A percentile compares a stretch with the other conserved stretches of the same genome.
Evolutionary conservation across 2,329 filamentous ascomycete genomes (phyloP).

Genomic region (Arthrobotrys iridis): DNA sequence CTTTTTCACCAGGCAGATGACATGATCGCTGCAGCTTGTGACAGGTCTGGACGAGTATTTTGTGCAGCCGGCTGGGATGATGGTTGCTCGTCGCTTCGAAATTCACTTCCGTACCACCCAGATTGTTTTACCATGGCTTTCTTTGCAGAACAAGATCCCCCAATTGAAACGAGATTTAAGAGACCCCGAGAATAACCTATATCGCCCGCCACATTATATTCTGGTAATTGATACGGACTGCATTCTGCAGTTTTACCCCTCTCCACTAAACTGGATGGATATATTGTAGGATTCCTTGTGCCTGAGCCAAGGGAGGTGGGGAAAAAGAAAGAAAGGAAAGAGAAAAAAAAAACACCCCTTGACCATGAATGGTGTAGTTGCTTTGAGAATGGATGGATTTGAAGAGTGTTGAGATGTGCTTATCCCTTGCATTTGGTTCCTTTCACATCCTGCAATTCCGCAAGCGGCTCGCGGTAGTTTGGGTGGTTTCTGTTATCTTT

Average conservation of each 20-base stretch:
- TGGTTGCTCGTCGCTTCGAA: conserved; percentile 14
- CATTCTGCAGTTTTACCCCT: conserved; percentile 3
- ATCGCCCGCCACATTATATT: conserved; percentile 14
- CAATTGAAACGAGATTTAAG: conserved; percentile 23
- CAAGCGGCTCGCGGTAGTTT: conserved; percentile 19
- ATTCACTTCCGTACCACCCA: conserved; percentile 11
- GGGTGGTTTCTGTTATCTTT: not conserved
- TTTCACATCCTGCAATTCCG: conserved; percentile 19
- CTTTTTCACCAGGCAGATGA: conserved; percentile 45
- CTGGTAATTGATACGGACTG: conserved; percentile 16
- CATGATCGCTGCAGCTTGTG: conserved; percentile 43
- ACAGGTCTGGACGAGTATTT: conserved; percentile 34
- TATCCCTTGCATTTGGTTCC: conserved; percentile 17
- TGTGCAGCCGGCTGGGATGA: conserved; percentile 20
- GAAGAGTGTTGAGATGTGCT: not conserved
- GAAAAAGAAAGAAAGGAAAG: no score
- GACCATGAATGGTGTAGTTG: conserved; percentile 20
- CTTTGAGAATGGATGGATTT: not conserved
- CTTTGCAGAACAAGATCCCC: conserved; percentile 6
- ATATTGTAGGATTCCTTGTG: conserved; percentile 37
- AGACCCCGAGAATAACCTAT: not conserved
- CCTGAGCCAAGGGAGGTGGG: conserved; percentile 20
- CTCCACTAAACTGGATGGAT: conserved; percentile 7
- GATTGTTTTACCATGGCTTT: conserved; percentile 37
- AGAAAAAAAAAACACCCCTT: no score